These are phyloP conservation scores for Pleochaeta shiraiana DNA, from an alignment of 2,329 filamentous ascomycete genomes.

Conservation along the genomic window DNA sequence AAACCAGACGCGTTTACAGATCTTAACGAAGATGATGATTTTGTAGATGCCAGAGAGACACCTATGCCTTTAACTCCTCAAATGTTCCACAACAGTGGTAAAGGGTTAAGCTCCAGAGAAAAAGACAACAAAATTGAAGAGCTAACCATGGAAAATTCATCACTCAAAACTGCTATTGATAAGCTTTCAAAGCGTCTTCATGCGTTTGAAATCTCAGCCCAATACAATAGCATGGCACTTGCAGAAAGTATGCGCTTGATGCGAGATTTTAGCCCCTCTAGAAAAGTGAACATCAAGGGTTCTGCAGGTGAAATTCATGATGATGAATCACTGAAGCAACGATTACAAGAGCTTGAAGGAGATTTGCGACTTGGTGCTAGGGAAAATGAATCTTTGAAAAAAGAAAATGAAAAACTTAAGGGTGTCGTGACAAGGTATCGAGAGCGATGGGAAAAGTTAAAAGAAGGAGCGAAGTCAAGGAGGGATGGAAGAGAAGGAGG, in stretches of 20 bases:
- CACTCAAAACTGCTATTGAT: constrained; percentile 67
- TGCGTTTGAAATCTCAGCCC: constrained; percentile 80
- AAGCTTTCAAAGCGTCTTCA: constrained; percentile 73
- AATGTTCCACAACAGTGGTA: constrained; percentile 20
- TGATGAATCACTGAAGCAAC: constrained; percentile 26
- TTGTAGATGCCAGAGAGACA: constrained; percentile 69
- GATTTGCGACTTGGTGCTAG: constrained; percentile 33
- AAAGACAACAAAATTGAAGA: constrained; percentile 61
- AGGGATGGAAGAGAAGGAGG: constrained; percentile 11
- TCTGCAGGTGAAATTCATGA: constrained; percentile 2
- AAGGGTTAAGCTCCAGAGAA: constrained; percentile 23
- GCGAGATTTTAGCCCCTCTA: constrained; percentile 31
- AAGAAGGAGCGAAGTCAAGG: constrained; percentile 34
- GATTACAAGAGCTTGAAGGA: constrained; percentile 44
- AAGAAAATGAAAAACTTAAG: constrained; percentile 37
- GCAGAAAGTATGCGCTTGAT: constrained; percentile 59
- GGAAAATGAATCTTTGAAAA: constrained; percentile 39
- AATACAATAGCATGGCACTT: constrained; percentile 66
- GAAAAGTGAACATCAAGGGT: constrained; percentile 7
- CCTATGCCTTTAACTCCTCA: constrained; percentile 22
- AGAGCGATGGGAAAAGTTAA: constrained; percentile 46
- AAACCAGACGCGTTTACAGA: constrained; percentile 20
- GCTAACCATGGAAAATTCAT: constrained; percentile 68
- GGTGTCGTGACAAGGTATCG: constrained; percentile 32
- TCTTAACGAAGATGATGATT: constrained; percentile 58